These are phyloP conservation scores for Annulohypoxylon bovei DNA, from an alignment of 495 filamentous ascomycete genomes.

Conservation along the genomic window DNA sequence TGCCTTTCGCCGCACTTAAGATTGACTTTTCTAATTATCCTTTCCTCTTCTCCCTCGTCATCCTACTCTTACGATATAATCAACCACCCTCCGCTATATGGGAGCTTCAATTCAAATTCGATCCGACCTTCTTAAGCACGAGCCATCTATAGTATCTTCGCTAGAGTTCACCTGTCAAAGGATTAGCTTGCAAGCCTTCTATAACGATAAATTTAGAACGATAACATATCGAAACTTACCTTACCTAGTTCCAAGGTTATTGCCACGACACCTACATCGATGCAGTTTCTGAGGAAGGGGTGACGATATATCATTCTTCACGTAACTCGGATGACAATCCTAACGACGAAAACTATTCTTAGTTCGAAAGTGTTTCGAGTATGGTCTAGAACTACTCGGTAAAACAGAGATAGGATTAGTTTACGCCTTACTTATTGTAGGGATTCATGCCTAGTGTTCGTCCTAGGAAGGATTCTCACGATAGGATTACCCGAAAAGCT, in stretches of 20 bases:
- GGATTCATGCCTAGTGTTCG: not conserved
- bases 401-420: not conserved
- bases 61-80: not conserved
- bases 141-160: not conserved
- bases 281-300: not conserved
- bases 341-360: not conserved
- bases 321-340: not conserved
- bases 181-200: not conserved
- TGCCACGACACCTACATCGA: not conserved
- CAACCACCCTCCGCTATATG: not conserved
- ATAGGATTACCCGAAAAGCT: not conserved
- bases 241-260: too few species aligned
- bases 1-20: not conserved
- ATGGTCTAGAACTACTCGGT: not conserved
- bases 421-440: conserved; percentile 4
- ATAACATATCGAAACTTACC: not conserved
- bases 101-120: not conserved
- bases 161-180: not conserved
- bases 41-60: not conserved
- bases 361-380: not conserved
- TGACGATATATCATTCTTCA: not conserved
- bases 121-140: not conserved
- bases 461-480: not conserved
- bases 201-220: not conserved
- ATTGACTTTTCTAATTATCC: not conserved